Evolutionary conservation across 345 rosid species (phyloP), one percentile per base, ranked within the genome.

Genomic region (Orychophragmus violaceus): DNA sequence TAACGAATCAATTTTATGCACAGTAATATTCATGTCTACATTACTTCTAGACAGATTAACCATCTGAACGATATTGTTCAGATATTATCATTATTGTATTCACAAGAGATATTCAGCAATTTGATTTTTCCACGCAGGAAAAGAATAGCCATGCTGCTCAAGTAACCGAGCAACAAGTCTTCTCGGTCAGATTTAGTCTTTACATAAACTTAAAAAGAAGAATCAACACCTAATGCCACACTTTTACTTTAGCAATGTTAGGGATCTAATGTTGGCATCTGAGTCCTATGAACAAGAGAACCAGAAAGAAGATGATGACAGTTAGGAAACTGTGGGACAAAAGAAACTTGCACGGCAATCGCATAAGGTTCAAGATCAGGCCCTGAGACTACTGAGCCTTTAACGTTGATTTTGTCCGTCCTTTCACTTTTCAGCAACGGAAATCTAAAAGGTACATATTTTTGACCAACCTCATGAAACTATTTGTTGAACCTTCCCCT

Each of bases 241-340:
- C n/a, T n/a, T 54, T 42, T 30, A 29, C 32, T 55, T 36, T 45
- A 71, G 50, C 48, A 29, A 12, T 55, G 59, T 9, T 28, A 21
- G 5, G 25, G 46, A 57, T 36, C 54, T 72, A 16, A 72, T 18
- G 24, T 11, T 55, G 4, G 18, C 68, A 33, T 67, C 53, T 74
- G 46, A 36, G 41, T 72, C 27, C n/a, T 17, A 11, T n/a, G 1
- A 10, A 7, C 67, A 81, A 90, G 81, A 81, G 72, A 74, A 35
- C 22, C 60, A 36, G 44, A 62, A 60, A 60, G 80, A 78, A 53
- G 74, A 71, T 12, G 71, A 77, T 62, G 97, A 80, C 63, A 88
- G 91, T 55, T 89, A 97, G 98, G 93, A 87, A 76, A 84, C 91
- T 42, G 93, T 85, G 55, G 87, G 85, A 9, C 74, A 69, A 60